phyloP scores from a whole-genome alignment of 1,284 basidiomycete species.

The Phellinidium pouzarii region DNA sequence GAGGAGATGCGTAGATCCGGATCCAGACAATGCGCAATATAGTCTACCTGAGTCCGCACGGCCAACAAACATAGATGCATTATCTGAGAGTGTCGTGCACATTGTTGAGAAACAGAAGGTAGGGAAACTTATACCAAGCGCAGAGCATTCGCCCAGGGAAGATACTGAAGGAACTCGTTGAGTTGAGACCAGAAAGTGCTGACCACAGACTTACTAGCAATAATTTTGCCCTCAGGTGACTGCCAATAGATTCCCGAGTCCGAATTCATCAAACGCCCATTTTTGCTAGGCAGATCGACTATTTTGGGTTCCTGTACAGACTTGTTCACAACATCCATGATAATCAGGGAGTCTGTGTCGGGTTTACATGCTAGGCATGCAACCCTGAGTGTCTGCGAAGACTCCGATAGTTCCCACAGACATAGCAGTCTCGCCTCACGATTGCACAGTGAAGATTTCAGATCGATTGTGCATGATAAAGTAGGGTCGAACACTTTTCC shows the following conservation, averaged over 20 bases:
- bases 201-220: constrained; percentile 36
- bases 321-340: not conserved
- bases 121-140: constrained; percentile 39
- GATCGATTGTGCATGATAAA: constrained; percentile 39
- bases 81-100: constrained; percentile 22
- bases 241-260: constrained; percentile 40
- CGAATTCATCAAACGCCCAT: constrained; percentile 39
- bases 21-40: constrained; percentile 34
- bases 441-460: constrained; percentile 20
- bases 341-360: not conserved
- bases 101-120: constrained; percentile 51
- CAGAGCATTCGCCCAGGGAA: constrained; percentile 16
- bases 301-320: not conserved
- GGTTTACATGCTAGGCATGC: not conserved
- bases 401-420: not conserved
- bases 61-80: constrained; percentile 49
- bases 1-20: constrained; percentile 28
- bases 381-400: constrained; percentile 1
- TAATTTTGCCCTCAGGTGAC: constrained; percentile 42
- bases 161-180: constrained; percentile 1
- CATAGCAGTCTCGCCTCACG: constrained; percentile 9
- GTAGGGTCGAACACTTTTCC: constrained; percentile 59
- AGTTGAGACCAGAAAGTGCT: not conserved
- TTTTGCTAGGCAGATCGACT: constrained; percentile 5
- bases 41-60: constrained; percentile 63